Evolutionary conservation across 1,284 basidiomycete species (phyloP).

Genomic region (Pseudomicrostroma phylloplanum): DNA sequence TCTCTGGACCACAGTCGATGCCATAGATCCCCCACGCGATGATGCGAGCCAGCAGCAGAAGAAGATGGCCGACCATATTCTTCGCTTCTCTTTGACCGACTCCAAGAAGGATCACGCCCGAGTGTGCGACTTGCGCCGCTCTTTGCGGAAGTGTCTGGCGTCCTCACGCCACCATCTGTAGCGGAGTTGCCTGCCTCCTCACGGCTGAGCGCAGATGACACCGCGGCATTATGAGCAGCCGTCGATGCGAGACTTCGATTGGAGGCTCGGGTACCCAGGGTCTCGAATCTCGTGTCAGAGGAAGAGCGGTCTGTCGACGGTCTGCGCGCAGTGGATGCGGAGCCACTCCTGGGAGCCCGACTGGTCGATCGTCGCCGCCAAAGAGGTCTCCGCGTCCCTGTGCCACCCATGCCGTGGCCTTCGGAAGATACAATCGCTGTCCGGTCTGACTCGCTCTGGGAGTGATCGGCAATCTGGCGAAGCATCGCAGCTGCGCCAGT

Average conservation of each 20-base stretch:
- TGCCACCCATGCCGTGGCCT: no score
- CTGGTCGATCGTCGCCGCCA: slow-evolving; percentile 2
- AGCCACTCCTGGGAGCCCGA: background rate
- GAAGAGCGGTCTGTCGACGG: background rate
- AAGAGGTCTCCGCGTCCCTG: background rate
- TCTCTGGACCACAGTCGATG: background rate
- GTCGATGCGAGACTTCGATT: background rate
- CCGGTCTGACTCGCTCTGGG: background rate
- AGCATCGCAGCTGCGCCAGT: slow-evolving; percentile 1
- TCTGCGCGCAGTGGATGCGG: background rate
- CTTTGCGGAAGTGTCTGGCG: no score
- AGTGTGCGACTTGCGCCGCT: background rate
- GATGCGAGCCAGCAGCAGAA: background rate
- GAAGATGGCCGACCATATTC: background rate
- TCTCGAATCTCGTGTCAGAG: slow-evolving; percentile 1
- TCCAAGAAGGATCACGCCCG: background rate
- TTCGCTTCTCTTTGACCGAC: background rate
- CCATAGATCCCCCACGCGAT: background rate
- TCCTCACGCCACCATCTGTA: no score
- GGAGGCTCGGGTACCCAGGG: background rate
- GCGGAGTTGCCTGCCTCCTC: background rate
- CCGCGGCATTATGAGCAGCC: background rate
- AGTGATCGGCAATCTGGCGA: background rate
- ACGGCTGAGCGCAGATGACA: background rate
- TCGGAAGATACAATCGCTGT: no score